These are phyloP conservation scores for Paecilomyces variotii DNA, from an alignment of 2,329 filamentous ascomycete genomes.

Conservation along the genomic window DNA sequence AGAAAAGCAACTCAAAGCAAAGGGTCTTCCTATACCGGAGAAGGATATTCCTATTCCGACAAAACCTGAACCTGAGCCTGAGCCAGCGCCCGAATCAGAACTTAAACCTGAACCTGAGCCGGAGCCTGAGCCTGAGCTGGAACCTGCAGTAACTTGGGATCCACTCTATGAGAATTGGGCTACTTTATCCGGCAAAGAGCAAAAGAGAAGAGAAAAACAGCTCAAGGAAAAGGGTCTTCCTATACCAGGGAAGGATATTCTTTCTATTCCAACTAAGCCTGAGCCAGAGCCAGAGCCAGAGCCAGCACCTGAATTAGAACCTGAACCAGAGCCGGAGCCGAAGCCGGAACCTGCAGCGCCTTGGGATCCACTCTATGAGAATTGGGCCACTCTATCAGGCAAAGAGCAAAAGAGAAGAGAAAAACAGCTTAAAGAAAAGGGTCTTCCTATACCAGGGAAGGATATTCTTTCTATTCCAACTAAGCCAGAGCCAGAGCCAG, in stretches of 20 bases:
- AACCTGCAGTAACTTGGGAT: conserved; percentile 6
- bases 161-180: conserved; percentile 13
- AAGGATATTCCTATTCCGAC: conserved; percentile 2
- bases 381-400: conserved; percentile 1
- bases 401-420: conserved; percentile 28
- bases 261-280: conserved; percentile 1
- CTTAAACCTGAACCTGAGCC: not conserved
- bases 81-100: conserved; percentile 23
- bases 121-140: not conserved
- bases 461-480: conserved; percentile 7
- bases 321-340: conserved; percentile 8
- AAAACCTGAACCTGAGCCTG: conserved; percentile 1
- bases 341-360: no score
- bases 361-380: not conserved
- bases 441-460: not conserved
- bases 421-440: conserved; percentile 19
- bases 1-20: conserved; percentile 9
- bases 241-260: conserved; percentile 3
- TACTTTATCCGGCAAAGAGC: conserved; percentile 9
- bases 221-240: conserved; percentile 11
- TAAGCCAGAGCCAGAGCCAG: not conserved
- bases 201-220: conserved; percentile 12
- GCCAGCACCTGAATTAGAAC: no score
- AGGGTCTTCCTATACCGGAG: conserved; percentile 11
- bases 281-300: conserved; percentile 15